Evolutionary conservation across 2,329 filamentous ascomycete species (phyloP), one percentile per base, ranked within the genome.

Genomic region (Cladobotryum mycophilum): DNA sequence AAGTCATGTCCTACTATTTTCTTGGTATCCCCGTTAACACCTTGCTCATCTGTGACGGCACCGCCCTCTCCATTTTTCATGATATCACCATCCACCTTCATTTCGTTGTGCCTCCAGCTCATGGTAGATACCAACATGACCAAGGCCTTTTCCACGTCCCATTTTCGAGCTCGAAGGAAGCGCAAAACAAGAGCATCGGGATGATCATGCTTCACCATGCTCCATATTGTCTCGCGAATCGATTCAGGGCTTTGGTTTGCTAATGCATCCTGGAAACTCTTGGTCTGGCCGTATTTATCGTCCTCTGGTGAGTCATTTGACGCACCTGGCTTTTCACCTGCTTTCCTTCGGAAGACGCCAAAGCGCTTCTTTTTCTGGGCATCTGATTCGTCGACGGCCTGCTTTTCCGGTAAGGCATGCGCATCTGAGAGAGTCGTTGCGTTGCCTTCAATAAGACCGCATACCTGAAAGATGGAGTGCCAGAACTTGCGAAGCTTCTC

Each of bases 61-160:
- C 76, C 76, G 25, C 76, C 79, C 64, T 96, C 90, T 41, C 89
- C 90, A 36, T 82, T 81, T 55, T 71, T 71, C 79, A 95, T 88
- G 60, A 99, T 85, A 59, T 95, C 88, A 52, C 88, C 85, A 63
- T 99, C 93, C 17, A 97, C 88, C 60, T 89, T 83, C 77, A 93
- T 86, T 53, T 95, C 89, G 36, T 79, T 76, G 51, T 83, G 72
- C 57, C 93, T 83, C 93, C 93, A 99, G 66, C 89, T 86, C 80
- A 97, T 88, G 1, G 93, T 96, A 2, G 89, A 89, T 41, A 99
- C 80, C 67, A 96, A 73, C 93, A 99, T 99, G 58, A 96, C 80
- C 22, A 97, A 76, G 4, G 93, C 93, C 65, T 89, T 90, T 47
- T 96, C 86, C 15, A 96, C 84, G 64, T 99, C 89, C 93, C 93